Evolutionary conservation across 2,329 filamentous ascomycete species (phyloP).

Genomic region (Colletotrichum chrysophilum): DNA sequence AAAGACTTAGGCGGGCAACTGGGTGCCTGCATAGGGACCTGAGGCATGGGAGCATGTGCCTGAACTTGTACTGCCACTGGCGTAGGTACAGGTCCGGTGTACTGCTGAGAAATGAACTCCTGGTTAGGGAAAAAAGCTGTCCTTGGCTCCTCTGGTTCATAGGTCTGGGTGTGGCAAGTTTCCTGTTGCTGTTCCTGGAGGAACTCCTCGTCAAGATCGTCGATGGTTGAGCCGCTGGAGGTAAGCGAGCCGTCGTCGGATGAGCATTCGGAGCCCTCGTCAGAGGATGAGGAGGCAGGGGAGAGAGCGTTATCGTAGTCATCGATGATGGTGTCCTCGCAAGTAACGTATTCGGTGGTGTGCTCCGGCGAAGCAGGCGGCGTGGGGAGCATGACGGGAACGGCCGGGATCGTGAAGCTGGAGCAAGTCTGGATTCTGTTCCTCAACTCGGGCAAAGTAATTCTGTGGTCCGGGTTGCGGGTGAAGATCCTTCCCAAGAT

Average conservation of each 20-base stretch:
- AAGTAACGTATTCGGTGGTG: conserved; percentile 50
- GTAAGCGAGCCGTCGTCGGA: conserved; percentile 62
- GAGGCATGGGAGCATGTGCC: conserved; percentile 40
- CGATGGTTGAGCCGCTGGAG: conserved; percentile 58
- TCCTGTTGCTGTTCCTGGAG: conserved; percentile 49
- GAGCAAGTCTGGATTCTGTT: conserved; percentile 78
- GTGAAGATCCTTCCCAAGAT: conserved; percentile 91
- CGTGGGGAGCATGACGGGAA: conserved; percentile 38
- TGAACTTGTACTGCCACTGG: conserved; percentile 27
- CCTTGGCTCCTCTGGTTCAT: conserved; percentile 51
- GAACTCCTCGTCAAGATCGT: conserved; percentile 56
- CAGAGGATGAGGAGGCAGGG: conserved; percentile 46
- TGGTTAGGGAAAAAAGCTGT: conserved; percentile 45
- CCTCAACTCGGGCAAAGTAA: conserved; percentile 81
- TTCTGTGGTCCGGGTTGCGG: conserved; percentile 80
- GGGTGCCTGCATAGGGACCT: conserved; percentile 34
- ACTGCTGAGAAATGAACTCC: conserved; percentile 53
- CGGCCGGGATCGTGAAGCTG: conserved; percentile 66
- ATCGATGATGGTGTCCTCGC: conserved; percentile 49
- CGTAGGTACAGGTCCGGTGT: conserved; percentile 41
- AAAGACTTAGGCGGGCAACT: conserved; percentile 51
- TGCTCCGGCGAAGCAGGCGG: conserved; percentile 48
- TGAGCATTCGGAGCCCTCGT: conserved; percentile 44
- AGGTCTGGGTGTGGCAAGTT: conserved; percentile 48
- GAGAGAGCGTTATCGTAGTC: conserved; percentile 53